Conservation (phyloP, 192 early-diverging fungal species). For the Chytriomyces sp. region DNA sequence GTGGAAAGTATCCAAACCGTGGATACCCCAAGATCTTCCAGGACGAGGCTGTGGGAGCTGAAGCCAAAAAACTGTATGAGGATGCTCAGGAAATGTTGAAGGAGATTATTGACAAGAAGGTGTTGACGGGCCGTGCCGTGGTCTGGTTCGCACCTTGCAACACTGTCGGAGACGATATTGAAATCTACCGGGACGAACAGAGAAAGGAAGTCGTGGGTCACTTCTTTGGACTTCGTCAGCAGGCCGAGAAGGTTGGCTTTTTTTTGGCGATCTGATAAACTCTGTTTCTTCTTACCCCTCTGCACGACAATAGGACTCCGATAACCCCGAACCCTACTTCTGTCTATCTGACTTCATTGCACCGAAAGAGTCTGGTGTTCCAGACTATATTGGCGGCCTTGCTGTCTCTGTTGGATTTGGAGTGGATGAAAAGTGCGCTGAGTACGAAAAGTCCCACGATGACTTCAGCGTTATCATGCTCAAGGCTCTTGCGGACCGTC, state of each 20-base stretch:
- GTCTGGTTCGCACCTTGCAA: slow-evolving; percentile 91
- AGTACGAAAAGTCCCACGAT: slow-evolving; percentile 80
- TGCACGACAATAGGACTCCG: slow-evolving; percentile 54
- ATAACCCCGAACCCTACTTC: slow-evolving; percentile 81
- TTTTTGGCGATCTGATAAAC: not conserved
- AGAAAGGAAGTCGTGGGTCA: slow-evolving; percentile 50
- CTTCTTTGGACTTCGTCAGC: slow-evolving; percentile 88
- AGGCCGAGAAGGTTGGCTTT: slow-evolving; percentile 67
- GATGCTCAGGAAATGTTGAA: slow-evolving; percentile 83
- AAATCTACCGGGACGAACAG: slow-evolving; percentile 75
- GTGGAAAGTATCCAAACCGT: slow-evolving; percentile 95
- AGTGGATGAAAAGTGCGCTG: slow-evolving; percentile 80
- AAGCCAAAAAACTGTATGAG: slow-evolving; percentile 86
- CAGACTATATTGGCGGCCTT: slow-evolving; percentile 89
- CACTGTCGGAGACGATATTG: slow-evolving; percentile 86
- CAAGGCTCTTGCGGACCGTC: slow-evolving; percentile 91
- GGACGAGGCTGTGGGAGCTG: slow-evolving; percentile 86
- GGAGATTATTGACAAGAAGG: slow-evolving; percentile 74
- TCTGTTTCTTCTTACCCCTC: not conserved
- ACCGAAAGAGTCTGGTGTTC: slow-evolving; percentile 69
- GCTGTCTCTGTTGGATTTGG: slow-evolving; percentile 91
- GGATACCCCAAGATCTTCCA: slow-evolving; percentile 98
- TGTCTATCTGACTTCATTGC: slow-evolving; percentile 93
- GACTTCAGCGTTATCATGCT: slow-evolving; percentile 94
- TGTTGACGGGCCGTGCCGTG: slow-evolving; percentile 73